Conservation (phyloP, 768 basidiomycete species). For the Termitomyces sp. region DNA sequence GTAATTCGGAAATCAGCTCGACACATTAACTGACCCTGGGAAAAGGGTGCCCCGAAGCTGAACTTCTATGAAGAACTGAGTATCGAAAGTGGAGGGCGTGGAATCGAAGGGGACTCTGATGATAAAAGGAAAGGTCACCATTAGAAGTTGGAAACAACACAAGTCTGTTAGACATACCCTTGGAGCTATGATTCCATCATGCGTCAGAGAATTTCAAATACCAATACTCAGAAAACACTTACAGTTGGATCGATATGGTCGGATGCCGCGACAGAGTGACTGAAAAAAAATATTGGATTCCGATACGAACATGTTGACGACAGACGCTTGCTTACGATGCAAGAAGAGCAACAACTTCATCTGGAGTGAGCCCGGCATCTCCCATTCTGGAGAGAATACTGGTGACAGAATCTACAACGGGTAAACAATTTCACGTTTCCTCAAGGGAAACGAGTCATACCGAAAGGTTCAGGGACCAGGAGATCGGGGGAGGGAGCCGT, state of each 20-base stretch:
- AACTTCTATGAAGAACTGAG: background rate
- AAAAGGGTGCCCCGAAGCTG: background rate
- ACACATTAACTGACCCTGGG: background rate
- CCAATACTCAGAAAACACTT: background rate
- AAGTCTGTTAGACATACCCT: background rate
- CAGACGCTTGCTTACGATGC: background rate
- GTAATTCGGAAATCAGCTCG: background rate
- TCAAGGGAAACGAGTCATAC: background rate
- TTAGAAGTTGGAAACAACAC: background rate
- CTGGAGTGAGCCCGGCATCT: background rate
- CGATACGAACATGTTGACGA: background rate
- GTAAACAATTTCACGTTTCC: background rate
- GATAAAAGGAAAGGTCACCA: background rate
- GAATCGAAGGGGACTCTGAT: background rate
- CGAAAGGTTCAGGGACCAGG: background rate
- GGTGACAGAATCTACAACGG: background rate
- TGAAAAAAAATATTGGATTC: background rate
- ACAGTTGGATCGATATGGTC: background rate
- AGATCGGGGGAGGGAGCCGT: background rate
- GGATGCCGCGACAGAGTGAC: constrained; percentile 3
- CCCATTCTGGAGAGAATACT: constrained; percentile 2
- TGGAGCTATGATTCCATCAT: background rate
- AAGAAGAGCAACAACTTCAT: background rate
- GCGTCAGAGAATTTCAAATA: background rate
- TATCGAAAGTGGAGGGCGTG: background rate